Percentiles rank a stretch among this genome's conserved stretches.
Evolutionary conservation across 2,329 filamentous ascomycete species (phyloP).

Genomic region (Ascochyta lentis): DNA sequence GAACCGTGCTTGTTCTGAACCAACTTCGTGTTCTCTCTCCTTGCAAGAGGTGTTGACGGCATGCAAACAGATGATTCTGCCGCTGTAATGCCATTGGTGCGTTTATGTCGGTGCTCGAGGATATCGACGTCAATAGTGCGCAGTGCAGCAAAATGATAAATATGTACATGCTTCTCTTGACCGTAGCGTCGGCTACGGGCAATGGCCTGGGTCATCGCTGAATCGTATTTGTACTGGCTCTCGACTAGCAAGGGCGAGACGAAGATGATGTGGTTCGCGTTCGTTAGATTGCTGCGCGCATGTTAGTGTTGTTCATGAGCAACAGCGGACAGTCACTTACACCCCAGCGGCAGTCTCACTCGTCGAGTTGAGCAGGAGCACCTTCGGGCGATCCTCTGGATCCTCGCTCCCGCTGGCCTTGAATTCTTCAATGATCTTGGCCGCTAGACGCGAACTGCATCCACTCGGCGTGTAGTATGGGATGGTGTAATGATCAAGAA

Average conservation of each 20-base stretch:
- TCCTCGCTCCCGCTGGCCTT: constrained; percentile 26
- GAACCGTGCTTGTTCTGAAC: constrained; percentile 22
- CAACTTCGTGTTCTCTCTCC: constrained; percentile 30
- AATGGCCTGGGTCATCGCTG: constrained; percentile 68
- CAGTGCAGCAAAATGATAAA: constrained; percentile 81
- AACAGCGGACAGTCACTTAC: constrained; percentile 50
- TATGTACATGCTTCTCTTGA: constrained; percentile 63
- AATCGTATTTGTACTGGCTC: constrained; percentile 62
- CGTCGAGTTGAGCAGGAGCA: constrained; percentile 64
- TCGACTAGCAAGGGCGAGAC: constrained; percentile 61
- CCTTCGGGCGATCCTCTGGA: constrained; percentile 47
- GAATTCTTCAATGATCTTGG: constrained; percentile 39
- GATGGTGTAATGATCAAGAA: constrained; percentile 27
- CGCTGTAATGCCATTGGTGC: constrained; percentile 28
- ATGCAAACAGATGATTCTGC: constrained; percentile 1
- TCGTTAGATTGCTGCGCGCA: constrained; percentile 62
- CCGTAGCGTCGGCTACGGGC: constrained; percentile 66
- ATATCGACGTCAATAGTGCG: constrained; percentile 64
- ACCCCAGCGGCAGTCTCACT: constrained; percentile 65
- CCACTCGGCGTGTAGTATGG: constrained; percentile 22
- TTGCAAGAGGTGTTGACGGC: constrained; percentile 8
- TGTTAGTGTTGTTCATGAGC: neutral
- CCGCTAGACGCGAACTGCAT: constrained; percentile 13
- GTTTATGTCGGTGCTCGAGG: constrained; percentile 52
- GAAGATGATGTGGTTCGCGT: constrained; percentile 71